A percentile compares a stretch with the other conserved stretches of the same genome.
phyloP scores from a whole-genome alignment of 108 stramenopile genomes.

The Hondaea fermentalgiana region DNA sequence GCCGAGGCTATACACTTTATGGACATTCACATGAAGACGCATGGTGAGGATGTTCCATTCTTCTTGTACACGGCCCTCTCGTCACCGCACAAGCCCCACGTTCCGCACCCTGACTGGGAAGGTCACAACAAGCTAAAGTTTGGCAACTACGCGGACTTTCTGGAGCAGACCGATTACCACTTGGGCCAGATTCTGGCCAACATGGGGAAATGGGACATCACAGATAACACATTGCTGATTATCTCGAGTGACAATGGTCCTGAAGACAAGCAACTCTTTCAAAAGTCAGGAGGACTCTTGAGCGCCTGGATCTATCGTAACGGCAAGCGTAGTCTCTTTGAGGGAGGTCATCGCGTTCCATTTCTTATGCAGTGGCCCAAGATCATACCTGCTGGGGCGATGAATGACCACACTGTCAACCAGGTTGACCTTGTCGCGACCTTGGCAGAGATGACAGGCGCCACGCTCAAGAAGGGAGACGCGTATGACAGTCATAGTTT shows the following conservation, averaged over 20 bases:
- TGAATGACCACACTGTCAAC: not conserved
- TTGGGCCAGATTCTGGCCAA: not conserved
- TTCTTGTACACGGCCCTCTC: not conserved
- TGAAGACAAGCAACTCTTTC: not conserved
- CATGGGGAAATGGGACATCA: not conserved
- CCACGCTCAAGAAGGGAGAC: not conserved
- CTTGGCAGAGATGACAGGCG: not conserved
- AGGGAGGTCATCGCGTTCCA: not conserved
- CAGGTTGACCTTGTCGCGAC: not conserved
- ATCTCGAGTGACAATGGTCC: not conserved
- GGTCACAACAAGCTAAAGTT: not conserved
- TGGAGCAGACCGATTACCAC: not conserved
- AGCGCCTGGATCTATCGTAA: not conserved
- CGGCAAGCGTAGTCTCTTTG: not conserved
- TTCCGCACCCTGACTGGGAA: not conserved
- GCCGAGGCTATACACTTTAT: not conserved
- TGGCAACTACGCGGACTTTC: not conserved
- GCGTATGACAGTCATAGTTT: not conserved
- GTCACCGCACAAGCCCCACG: not conserved
- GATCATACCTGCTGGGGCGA: not conserved
- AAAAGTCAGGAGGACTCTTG: not conserved
- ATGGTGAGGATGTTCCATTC: not conserved
- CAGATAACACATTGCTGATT: not conserved
- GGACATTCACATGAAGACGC: not conserved
- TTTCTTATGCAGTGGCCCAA: not conserved